These are phyloP conservation scores for Ustilago shanxiensis DNA, from an alignment of 1,284 basidiomycete genomes.

Conservation along the genomic window DNA sequence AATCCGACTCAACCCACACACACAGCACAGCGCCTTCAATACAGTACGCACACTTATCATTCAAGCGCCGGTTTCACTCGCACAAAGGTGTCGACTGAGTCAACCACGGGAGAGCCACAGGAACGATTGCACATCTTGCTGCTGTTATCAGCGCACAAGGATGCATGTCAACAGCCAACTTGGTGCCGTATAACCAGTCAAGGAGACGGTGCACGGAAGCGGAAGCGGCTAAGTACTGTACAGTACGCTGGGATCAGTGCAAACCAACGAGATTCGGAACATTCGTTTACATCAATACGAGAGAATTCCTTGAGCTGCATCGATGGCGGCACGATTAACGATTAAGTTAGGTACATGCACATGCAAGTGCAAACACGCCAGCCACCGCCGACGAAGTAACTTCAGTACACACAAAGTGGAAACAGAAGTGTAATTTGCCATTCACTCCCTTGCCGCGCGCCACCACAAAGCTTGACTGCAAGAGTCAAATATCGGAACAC, in stretches of 20 bases:
- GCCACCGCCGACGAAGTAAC: too few relatives aligned
- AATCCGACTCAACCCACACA: background rate
- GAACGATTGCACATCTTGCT: too few relatives aligned
- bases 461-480: background rate
- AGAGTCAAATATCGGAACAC: background rate
- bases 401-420: background rate
- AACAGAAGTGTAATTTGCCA: background rate
- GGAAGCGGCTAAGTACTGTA: background rate
- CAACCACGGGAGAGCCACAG: background rate
- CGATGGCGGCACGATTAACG: constrained; percentile 8
- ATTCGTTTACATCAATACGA: constrained; percentile 1
- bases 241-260: too few relatives aligned
- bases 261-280: background rate
- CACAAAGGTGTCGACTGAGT: background rate
- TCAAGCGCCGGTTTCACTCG: constrained; percentile 3
- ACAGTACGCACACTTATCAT: background rate
- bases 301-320: background rate
- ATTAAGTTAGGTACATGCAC: background rate
- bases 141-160: too few relatives aligned
- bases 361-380: background rate
- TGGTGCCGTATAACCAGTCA: background rate
- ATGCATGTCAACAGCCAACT: background rate
- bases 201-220: background rate
- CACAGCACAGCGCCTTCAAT: background rate
- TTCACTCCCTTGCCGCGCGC: background rate